Evolutionary conservation across 192 early-diverging fungal genomes (phyloP), one percentile per base, ranked within the genome.

Genomic region (Podochytrium sp.): DNA sequence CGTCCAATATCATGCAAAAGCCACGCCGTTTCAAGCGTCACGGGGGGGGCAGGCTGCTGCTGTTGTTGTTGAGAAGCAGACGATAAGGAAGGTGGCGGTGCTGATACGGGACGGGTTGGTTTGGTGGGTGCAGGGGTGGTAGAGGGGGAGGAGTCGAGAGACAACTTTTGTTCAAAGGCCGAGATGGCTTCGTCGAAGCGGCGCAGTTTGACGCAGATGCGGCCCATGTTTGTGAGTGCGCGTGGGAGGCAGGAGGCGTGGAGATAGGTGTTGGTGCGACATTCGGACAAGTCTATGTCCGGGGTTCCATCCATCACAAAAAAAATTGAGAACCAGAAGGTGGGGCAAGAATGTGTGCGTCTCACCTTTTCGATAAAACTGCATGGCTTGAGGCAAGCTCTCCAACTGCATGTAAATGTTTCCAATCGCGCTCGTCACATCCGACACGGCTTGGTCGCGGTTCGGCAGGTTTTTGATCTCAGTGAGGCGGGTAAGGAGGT

Each of bases 1-100:
- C 76, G 55, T 5, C 76, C 76, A 71, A 77, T 62, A 32, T 77
- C 76, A 42, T 77, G 76, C 6, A 63, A 39, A 23, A 77, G 60
- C 76, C 76, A 77, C 1, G 76, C 76, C 14, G 58, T 25, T 27
- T 77, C 76, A 14, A 77, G 38, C 5, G 47, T 52, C 4, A 6
- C 7, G 6, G 35, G 42, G 2, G 55, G 10, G 29, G 51, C 50
- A 41, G 14, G 32, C 0, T 20, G 12, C 7, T 16, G 10, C 5
- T 23, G 41, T 12, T 38, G 7, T 18, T 14, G 6, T 12, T 16
- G 14, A 55, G 51, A 52, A 18, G 6, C 47, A 1, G 59, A 6
- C 1, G 30, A 12, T n/a, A n/a, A n/a, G 7, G 59, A 61, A 16
- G 37, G 37, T 4, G 16, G 7, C 14, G 37, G 32, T 16, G 55